Percentiles rank a stretch among this genome's conserved stretches.
Conservation (phyloP, 257 asterid genomes). For the Plantago elongata region DNA sequence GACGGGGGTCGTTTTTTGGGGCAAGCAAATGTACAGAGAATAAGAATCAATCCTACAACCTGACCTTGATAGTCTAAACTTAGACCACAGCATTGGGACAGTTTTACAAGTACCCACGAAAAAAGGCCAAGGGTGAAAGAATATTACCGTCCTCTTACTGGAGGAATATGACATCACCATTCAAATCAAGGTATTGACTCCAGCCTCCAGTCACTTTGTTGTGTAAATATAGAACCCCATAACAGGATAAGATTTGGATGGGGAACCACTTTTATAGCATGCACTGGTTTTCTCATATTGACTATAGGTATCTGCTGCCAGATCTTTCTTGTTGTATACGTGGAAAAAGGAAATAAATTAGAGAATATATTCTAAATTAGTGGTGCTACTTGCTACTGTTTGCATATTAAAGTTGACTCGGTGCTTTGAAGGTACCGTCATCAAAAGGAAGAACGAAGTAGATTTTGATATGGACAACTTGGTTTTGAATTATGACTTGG, state of each 20-base stretch:
- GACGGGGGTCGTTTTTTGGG: no score
- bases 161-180: slow-evolving; percentile 33
- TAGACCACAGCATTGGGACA: no score
- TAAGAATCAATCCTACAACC: not conserved
- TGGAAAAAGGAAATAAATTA: slow-evolving; percentile 26
- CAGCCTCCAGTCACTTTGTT: slow-evolving; percentile 26
- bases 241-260: slow-evolving; percentile 27
- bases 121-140: slow-evolving; percentile 26
- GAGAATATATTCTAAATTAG: slow-evolving; percentile 53
- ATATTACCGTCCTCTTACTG: slow-evolving; percentile 30
- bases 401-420: slow-evolving; percentile 36
- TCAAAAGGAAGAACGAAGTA: slow-evolving; percentile 37
- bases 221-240: slow-evolving; percentile 22
- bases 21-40: no score
- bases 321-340: slow-evolving; percentile 15
- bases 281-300: slow-evolving; percentile 25
- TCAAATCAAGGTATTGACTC: slow-evolving; percentile 26
- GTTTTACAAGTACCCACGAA: slow-evolving; percentile 25
- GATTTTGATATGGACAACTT: slow-evolving; percentile 43
- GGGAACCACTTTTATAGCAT: slow-evolving; percentile 24
- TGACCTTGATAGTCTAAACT: slow-evolving; percentile 5
- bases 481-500: slow-evolving; percentile 67
- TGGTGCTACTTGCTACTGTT: slow-evolving; percentile 28
- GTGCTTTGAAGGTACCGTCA: slow-evolving; percentile 54
- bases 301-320: slow-evolving; percentile 23